A percentile compares a stretch with the other conserved stretches of the same genome.
Conservation (phyloP, 257 asterid species). For the Osmanthus fragrans region DNA sequence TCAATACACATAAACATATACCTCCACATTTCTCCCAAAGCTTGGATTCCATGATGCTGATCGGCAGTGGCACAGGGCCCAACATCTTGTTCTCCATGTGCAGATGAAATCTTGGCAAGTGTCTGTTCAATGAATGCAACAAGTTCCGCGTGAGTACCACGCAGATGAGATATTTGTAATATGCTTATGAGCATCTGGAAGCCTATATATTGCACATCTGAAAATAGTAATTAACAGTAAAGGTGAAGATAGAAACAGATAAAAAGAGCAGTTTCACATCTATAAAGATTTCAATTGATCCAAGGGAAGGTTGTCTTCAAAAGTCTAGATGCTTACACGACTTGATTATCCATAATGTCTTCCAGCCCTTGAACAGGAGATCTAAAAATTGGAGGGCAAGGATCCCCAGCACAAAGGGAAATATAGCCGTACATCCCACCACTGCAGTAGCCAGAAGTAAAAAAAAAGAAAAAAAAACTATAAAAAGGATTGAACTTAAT, state of each 20-base stretch:
- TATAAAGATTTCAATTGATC: slow-evolving; percentile 7
- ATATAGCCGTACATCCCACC: slow-evolving; percentile 98
- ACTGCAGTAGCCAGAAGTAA: slow-evolving; percentile 56
- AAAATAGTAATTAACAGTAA: slow-evolving; percentile 16
- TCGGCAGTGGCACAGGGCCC: too few relatives aligned
- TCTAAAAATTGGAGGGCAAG: slow-evolving; percentile 92
- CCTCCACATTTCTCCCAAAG: slow-evolving; percentile 61
- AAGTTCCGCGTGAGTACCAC: too few relatives aligned
- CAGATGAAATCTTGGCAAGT: too few relatives aligned
- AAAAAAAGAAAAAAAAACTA: slow-evolving; percentile 37
- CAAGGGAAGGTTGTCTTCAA: slow-evolving; percentile 4
- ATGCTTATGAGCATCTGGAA: slow-evolving; percentile 81
- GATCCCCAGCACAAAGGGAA: slow-evolving; percentile 89
- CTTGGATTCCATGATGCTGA: too few relatives aligned
- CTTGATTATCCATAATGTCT: slow-evolving; percentile 91
- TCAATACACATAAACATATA: slow-evolving; percentile 19
- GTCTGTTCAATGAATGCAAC: too few relatives aligned
- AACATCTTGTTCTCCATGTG: too few relatives aligned
- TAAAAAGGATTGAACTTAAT: slow-evolving; percentile 3
- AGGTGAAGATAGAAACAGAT: slow-evolving; percentile 10
- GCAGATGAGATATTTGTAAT: too few relatives aligned
- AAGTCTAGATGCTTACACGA: slow-evolving; percentile 62
- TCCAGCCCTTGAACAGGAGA: slow-evolving; percentile 89
- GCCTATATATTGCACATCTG: slow-evolving; percentile 89
- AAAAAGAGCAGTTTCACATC: slow-evolving; percentile 5